Evolutionary conservation across 169 alveolate species (phyloP).

Genomic region (Perkinsus olseni): DNA sequence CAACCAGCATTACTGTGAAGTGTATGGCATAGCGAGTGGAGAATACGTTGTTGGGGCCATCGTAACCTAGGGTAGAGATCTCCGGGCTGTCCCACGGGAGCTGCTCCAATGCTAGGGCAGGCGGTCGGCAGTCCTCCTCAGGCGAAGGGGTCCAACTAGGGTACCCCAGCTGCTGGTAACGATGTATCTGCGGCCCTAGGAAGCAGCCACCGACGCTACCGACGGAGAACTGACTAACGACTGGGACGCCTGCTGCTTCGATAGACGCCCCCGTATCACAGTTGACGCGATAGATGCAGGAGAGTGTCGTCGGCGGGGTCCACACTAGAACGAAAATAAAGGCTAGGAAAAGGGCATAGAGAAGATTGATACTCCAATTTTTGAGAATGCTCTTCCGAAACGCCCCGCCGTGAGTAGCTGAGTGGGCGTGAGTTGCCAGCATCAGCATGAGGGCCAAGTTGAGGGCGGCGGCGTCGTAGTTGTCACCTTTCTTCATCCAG

Average conservation of each 20-base stretch:
- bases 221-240: not conserved
- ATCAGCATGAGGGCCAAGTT: not conserved
- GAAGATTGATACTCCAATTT: not conserved
- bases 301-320: not conserved
- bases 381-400: not conserved
- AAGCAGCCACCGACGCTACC: not conserved
- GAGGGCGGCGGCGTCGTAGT: not conserved
- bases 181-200: not conserved
- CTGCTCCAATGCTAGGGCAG: not conserved
- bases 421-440: not conserved
- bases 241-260: not conserved
- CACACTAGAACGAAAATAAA: not conserved
- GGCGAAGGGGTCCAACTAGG: not conserved
- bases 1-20: not conserved
- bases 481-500: not conserved
- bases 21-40: not conserved
- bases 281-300: constrained; percentile 5
- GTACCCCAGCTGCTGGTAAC: not conserved
- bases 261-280: not conserved
- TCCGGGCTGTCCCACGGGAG: not conserved
- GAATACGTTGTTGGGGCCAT: not conserved
- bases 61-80: not conserved
- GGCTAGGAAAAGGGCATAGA: not conserved
- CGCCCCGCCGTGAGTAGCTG: not conserved
- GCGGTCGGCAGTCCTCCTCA: not conserved